These are phyloP conservation scores for Wickerhamiella galacta DNA, from an alignment of 805 yeast species.

Conservation along the genomic window DNA sequence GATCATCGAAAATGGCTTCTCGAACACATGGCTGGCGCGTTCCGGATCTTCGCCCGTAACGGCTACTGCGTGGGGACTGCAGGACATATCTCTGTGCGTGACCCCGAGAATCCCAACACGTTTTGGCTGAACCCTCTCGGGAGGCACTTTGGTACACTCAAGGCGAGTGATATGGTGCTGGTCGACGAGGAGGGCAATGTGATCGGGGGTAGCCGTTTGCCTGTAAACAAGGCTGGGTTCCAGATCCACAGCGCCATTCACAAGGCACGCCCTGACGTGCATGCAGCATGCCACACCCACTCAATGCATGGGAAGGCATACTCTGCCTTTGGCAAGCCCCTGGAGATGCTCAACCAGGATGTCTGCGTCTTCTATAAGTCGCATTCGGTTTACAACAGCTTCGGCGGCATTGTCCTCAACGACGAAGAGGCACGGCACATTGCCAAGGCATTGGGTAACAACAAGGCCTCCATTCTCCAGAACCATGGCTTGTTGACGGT, in stretches of 20 bases:
- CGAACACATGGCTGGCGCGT: constrained; percentile 72
- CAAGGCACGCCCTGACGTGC: constrained; percentile 50
- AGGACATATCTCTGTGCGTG: constrained; percentile 75
- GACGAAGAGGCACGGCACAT: constrained; percentile 43
- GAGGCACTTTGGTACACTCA: constrained; percentile 48
- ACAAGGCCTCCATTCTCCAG: constrained; percentile 41
- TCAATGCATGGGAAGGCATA: constrained; percentile 49
- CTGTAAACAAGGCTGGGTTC: constrained; percentile 55
- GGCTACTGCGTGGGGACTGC: constrained; percentile 66
- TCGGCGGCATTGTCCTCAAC: constrained; percentile 68
- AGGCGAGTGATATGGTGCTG: constrained; percentile 46
- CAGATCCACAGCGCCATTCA: constrained; percentile 53
- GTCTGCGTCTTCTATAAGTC: constrained; percentile 47
- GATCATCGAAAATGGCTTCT: constrained; percentile 16
- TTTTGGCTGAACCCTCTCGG: constrained; percentile 86
- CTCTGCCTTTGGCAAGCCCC: constrained; percentile 44
- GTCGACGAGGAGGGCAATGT: constrained; percentile 46
- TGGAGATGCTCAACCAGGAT: constrained; percentile 73
- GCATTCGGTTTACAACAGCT: constrained; percentile 48
- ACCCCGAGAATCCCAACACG: constrained; percentile 62
- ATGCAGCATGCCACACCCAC: constrained; percentile 60
- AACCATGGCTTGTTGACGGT: constrained; percentile 63
- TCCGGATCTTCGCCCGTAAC: constrained; percentile 64
- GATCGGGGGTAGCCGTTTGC: constrained; percentile 39
- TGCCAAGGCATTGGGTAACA: constrained; percentile 41